A percentile compares a stretch with the other conserved stretches of the same genome.
phyloP scores from a whole-genome alignment of 1,284 basidiomycete genomes.

The Kwoniella shivajii region DNA sequence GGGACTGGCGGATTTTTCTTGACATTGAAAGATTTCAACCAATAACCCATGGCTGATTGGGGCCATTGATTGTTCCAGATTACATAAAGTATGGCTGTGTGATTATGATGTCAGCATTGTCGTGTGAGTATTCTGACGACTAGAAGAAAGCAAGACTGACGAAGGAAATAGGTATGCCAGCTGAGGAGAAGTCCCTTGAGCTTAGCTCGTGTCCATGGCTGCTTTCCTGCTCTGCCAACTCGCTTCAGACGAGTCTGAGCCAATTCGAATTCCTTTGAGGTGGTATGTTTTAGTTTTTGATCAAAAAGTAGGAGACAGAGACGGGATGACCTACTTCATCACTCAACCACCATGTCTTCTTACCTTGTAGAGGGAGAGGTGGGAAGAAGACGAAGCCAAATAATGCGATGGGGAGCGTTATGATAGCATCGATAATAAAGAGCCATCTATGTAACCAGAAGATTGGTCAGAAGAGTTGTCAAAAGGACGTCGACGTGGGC shows the following conservation, averaged over 20 bases:
- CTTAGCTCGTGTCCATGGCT: slow-evolving; percentile 29
- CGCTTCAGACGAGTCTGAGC: slow-evolving; percentile 27
- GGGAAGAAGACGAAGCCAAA: slow-evolving; percentile 43
- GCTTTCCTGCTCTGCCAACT: slow-evolving; percentile 24
- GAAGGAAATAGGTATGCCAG: slow-evolving; percentile 47
- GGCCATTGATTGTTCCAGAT: slow-evolving; percentile 38
- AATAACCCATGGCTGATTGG: slow-evolving; percentile 41
- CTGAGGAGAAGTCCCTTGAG: slow-evolving; percentile 24
- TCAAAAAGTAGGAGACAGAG: not conserved
- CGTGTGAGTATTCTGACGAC: not conserved
- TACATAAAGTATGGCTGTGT: slow-evolving; percentile 34
- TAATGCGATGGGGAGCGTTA: slow-evolving; percentile 47
- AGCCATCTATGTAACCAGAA: slow-evolving; percentile 25
- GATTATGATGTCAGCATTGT: not conserved
- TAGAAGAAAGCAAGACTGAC: slow-evolving; percentile 23
- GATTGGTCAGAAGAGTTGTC: too few species aligned
- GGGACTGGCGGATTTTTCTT: slow-evolving; percentile 33
- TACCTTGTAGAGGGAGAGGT: slow-evolving; percentile 34
- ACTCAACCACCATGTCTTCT: slow-evolving; percentile 34
- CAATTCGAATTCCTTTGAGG: slow-evolving; percentile 35
- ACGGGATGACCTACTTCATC: slow-evolving; percentile 10
- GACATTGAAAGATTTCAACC: slow-evolving; percentile 46
- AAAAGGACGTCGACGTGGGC: not conserved
- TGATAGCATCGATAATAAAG: slow-evolving; percentile 45
- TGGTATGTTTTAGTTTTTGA: too few species aligned